Evolutionary conservation across 1,284 basidiomycete genomes (phyloP).

Genomic region (Naganishia sp.): DNA sequence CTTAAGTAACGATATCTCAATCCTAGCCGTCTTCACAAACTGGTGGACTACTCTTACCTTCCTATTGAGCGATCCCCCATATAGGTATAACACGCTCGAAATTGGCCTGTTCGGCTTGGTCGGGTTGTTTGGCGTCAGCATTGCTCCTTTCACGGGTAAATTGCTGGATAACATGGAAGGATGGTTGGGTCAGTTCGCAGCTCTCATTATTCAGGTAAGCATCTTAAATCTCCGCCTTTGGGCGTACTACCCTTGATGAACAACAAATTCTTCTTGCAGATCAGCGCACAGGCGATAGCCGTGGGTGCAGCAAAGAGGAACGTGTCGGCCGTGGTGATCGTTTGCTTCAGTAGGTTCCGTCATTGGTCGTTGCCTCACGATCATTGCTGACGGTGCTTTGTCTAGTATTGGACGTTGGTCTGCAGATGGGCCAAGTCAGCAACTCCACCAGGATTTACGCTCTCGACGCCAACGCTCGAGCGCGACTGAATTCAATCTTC

Average conservation of each 20-base stretch:
- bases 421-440: slow-evolving; percentile 57
- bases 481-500: slow-evolving; percentile 65
- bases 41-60: slow-evolving; percentile 63
- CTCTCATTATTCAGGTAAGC: slow-evolving; percentile 47
- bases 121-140: slow-evolving; percentile 67
- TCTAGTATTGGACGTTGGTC: slow-evolving; percentile 55
- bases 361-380: neutral
- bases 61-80: slow-evolving; percentile 65
- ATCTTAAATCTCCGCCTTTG: neutral
- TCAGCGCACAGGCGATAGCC: slow-evolving; percentile 56
- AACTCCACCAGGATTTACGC: slow-evolving; percentile 52
- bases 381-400: slow-evolving; percentile 16
- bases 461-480: slow-evolving; percentile 61
- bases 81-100: slow-evolving; percentile 59
- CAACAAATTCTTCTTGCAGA: slow-evolving; percentile 18
- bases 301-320: slow-evolving; percentile 63
- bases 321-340: slow-evolving; percentile 61
- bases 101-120: slow-evolving; percentile 72
- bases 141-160: slow-evolving; percentile 64
- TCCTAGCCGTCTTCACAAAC: slow-evolving; percentile 42
- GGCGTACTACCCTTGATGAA: neutral
- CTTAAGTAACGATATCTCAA: neutral
- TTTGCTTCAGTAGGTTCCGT: slow-evolving; percentile 50
- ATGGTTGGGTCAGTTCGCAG: slow-evolving; percentile 65
- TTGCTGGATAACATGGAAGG: slow-evolving; percentile 65